Evolutionary conservation across 1,284 basidiomycete genomes (phyloP).

Genomic region (Flammula alnicola): DNA sequence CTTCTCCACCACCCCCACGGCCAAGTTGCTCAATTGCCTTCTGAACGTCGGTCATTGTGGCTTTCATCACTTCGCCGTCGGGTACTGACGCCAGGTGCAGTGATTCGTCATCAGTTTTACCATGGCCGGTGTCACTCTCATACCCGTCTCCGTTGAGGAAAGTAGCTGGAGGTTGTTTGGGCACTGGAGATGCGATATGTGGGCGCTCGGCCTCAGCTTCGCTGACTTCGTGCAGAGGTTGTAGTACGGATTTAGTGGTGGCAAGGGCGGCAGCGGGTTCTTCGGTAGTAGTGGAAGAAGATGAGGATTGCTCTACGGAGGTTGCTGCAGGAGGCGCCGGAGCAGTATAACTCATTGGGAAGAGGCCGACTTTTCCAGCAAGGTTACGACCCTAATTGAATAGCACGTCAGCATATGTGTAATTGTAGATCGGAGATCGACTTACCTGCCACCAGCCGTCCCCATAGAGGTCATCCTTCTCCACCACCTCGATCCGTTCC

Average conservation of each 20-base stretch:
- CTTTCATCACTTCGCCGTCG: conserved; percentile 72
- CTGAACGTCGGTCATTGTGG: conserved; percentile 87
- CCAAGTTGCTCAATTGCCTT: conserved; percentile 63
- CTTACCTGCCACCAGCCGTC: conserved; percentile 99
- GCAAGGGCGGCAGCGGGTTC: too few relatives aligned
- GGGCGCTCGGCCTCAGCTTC: conserved; percentile 38
- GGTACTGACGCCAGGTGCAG: conserved; percentile 29
- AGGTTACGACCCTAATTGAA: conserved; percentile 78
- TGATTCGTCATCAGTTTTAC: conserved; percentile 17
- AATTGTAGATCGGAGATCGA: conserved; percentile 25
- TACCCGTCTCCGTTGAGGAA: conserved; percentile 38
- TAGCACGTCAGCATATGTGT: conserved; percentile 1
- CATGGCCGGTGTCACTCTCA: conserved; percentile 22
- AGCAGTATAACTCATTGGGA: conserved; percentile 91
- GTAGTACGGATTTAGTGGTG: conserved; percentile 34
- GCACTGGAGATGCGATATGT: conserved; percentile 38
- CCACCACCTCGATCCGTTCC: conserved; percentile 87
- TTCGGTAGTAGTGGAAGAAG: conserved; percentile 28
- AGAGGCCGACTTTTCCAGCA: conserved; percentile 84
- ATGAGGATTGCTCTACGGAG: conserved; percentile 22
- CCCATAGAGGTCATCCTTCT: conserved; percentile 92
- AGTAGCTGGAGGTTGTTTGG: conserved; percentile 36
- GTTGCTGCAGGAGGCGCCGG: conserved; percentile 49
- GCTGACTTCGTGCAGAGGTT: conserved; percentile 48
- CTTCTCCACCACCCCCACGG: conserved; percentile 28